phyloP scores from a whole-genome alignment of 2,329 filamentous ascomycete genomes.

The Aspergillus latus region DNA sequence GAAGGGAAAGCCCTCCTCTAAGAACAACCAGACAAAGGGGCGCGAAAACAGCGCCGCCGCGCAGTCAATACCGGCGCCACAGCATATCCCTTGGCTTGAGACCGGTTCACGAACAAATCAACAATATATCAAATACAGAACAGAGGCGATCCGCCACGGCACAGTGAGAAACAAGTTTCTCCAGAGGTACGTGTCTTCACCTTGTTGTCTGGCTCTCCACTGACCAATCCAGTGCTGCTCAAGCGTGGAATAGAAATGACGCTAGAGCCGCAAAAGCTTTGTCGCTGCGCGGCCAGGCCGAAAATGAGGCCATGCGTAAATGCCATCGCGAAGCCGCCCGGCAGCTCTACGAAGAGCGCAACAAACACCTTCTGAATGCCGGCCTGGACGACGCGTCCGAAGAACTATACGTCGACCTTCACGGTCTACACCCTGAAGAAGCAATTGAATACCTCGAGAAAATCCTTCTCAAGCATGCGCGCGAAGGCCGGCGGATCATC shows the following conservation, averaged over 20 bases:
- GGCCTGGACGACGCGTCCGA: constrained; percentile 49
- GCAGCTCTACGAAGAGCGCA: constrained; percentile 90
- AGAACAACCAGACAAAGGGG: constrained; percentile 61
- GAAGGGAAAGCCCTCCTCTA: constrained; percentile 53
- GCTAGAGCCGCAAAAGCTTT: constrained; percentile 93
- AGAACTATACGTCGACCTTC: constrained; percentile 92
- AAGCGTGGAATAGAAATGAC: constrained; percentile 98
- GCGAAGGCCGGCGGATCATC: constrained; percentile 68
- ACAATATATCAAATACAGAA: constrained; percentile 89
- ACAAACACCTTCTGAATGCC: constrained; percentile 60
- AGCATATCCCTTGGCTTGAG: constrained; percentile 94
- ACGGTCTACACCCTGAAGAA: constrained; percentile 98
- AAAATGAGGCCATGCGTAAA: constrained; percentile 96
- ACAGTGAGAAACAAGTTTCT: constrained; percentile 95
- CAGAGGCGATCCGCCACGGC: constrained; percentile 96
- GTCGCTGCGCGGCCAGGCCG: constrained; percentile 88
- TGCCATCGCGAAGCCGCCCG: constrained; percentile 91
- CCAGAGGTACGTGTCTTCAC: constrained; percentile 66
- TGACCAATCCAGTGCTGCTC: constrained; percentile 67
- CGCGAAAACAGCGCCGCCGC: constrained; percentile 79
- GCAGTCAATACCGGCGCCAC: constrained; percentile 79
- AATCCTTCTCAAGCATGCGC: constrained; percentile 77
- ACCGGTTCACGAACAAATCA: constrained; percentile 89
- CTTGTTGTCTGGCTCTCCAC: not conserved
- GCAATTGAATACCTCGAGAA: constrained; percentile 91